Conservation (phyloP, 345 rosid species). For the Carallia brachiata region DNA sequence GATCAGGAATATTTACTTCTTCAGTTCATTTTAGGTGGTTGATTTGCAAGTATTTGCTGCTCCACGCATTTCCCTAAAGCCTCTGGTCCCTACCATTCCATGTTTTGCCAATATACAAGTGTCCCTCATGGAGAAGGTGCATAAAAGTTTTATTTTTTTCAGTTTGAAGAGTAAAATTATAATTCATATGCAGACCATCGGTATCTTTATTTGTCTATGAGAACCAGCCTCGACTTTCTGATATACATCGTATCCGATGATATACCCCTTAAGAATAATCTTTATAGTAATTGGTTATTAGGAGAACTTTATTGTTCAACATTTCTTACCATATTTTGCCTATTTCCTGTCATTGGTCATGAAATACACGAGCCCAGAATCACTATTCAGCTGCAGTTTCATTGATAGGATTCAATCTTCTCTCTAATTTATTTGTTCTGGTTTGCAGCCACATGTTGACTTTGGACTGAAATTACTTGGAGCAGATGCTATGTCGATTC, state of each 20-base stretch:
- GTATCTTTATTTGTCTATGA: no score
- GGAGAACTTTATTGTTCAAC: no score
- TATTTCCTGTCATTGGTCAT: background rate
- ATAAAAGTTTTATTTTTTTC: background rate
- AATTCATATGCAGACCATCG: no score
- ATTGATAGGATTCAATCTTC: background rate
- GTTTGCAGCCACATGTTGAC: constrained; percentile 87
- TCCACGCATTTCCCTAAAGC: constrained; percentile 92
- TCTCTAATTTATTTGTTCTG: constrained; percentile 9
- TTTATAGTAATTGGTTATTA: no score
- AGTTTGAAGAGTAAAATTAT: background rate
- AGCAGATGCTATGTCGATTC: constrained; percentile 95
- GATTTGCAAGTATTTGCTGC: constrained; percentile 89
- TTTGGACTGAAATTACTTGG: constrained; percentile 91
- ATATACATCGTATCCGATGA: no score
- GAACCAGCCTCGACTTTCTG: no score
- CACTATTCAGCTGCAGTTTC: background rate
- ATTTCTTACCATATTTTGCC: background rate
- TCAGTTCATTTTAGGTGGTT: constrained; percentile 54
- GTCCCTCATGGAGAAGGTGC: constrained; percentile 93
- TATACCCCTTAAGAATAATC: no score
- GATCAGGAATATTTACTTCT: background rate
- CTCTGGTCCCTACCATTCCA: constrained; percentile 86
- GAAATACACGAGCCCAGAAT: background rate
- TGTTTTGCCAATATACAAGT: constrained; percentile 85